phyloP scores from a whole-genome alignment of 2,329 filamentous ascomycete species.

The Fusarium fujikuroi region DNA sequence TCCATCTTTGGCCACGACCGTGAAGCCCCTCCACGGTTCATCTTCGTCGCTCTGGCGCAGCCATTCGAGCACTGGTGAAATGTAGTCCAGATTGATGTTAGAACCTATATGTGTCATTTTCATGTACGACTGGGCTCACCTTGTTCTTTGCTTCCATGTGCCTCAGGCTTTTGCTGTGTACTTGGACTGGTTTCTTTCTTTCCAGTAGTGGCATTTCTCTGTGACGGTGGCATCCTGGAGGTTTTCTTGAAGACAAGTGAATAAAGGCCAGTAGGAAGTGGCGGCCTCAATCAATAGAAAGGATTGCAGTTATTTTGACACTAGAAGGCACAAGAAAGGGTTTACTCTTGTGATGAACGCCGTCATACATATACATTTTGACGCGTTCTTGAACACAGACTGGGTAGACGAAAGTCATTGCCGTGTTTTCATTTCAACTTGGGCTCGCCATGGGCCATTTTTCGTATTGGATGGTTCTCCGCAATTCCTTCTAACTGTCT shows the following conservation, averaged over 20 bases:
- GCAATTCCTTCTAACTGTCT: not conserved
- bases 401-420: no score
- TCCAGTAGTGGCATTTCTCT: accelerated
- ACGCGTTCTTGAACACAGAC: no score
- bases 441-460: not conserved
- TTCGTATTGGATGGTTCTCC: not conserved
- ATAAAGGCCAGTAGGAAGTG: no score
- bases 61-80: not conserved
- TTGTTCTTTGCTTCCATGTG: no score
- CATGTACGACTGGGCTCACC: accelerated
- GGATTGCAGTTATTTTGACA: no score
- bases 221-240: no score
- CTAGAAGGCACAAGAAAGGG: no score
- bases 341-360: no score
- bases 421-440: no score
- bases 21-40: not conserved
- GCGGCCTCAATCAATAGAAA: no score
- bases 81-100: accelerated
- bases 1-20: accelerated
- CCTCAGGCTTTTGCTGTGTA: accelerated
- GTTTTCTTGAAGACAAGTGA: no score
- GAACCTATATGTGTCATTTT: accelerated
- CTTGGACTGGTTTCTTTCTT: not conserved
- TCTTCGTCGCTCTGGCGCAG: not conserved
- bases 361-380: no score